Percentiles rank a stretch among this genome's conserved stretches.
Conservation (phyloP, 306 rosid genomes). For the Rosa lucieae region DNA sequence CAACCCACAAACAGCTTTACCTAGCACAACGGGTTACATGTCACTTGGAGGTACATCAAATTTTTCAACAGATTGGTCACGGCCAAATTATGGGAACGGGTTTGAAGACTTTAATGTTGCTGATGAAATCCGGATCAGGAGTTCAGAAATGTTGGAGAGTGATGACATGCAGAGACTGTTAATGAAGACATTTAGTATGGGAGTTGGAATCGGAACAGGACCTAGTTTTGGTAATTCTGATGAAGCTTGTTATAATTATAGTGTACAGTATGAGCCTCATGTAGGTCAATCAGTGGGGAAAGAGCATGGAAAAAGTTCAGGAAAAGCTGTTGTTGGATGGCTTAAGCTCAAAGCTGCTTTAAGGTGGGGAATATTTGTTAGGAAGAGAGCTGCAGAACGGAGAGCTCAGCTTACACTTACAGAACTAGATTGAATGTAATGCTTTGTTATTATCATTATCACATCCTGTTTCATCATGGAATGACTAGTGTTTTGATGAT, state of each 20-base stretch:
- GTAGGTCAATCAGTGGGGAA: constrained; percentile 37
- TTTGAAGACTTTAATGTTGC: constrained; percentile 63
- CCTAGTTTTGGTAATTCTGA: constrained; percentile 43
- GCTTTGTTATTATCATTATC: no score
- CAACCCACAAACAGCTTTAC: constrained; percentile 42
- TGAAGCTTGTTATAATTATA: constrained; percentile 49
- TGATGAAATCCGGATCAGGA: constrained; percentile 72
- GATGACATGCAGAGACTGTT: constrained; percentile 85
- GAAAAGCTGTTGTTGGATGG: constrained; percentile 89
- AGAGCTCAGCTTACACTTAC: constrained; percentile 83
- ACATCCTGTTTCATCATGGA: not conserved
- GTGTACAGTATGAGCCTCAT: constrained; percentile 60
- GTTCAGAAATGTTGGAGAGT: constrained; percentile 77
- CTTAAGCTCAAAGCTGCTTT: constrained; percentile 89
- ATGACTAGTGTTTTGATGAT: not conserved
- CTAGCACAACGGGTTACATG: constrained; percentile 41
- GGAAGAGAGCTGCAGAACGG: constrained; percentile 75
- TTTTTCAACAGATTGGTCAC: constrained; percentile 57
- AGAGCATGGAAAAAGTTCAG: constrained; percentile 55
- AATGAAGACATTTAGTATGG: constrained; percentile 47
- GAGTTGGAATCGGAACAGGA: constrained; percentile 40
- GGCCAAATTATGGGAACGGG: constrained; percentile 56
- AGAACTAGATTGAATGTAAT: constrained; percentile 56
- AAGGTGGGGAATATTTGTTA: constrained; percentile 86
- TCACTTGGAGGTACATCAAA: constrained; percentile 43